A percentile compares a stretch with the other conserved stretches of the same genome.
Evolutionary conservation across 78 protist species (phyloP).

Genomic region (Polysphondylium violaceum): DNA sequence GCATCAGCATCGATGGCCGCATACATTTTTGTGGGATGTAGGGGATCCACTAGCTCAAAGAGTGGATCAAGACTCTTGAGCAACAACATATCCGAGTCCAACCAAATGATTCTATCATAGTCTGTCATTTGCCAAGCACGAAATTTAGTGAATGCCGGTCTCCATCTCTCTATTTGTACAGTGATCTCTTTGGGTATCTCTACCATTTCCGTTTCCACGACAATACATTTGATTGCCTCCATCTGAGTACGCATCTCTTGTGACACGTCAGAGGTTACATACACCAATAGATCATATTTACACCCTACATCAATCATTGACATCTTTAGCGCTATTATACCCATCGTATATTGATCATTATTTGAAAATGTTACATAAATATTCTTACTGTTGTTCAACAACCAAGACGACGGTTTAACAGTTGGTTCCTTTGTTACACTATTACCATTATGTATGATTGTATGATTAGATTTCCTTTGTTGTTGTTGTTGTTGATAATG

Average conservation of each 20-base stretch:
- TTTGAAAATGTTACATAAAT: constrained; percentile 55
- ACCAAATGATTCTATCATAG: constrained; percentile 48
- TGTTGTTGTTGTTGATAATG: no score
- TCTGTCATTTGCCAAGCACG: constrained; percentile 29
- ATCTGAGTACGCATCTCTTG: not conserved
- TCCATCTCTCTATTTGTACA: constrained; percentile 53
- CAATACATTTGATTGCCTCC: not conserved
- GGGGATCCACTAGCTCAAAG: constrained; percentile 1
- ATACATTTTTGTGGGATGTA: constrained; percentile 3
- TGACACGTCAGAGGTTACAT: constrained; percentile 6
- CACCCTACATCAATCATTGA: constrained; percentile 24
- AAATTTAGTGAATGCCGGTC: constrained; percentile 72
- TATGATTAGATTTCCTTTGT: no score
- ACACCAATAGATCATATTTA: constrained; percentile 12
- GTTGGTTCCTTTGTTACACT: not conserved
- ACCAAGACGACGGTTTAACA: no score
- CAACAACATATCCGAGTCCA: constrained; percentile 66
- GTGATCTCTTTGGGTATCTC: constrained; percentile 28
- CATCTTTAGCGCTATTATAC: constrained; percentile 38
- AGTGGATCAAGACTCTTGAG: constrained; percentile 34
- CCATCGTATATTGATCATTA: constrained; percentile 53
- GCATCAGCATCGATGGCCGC: constrained; percentile 70
- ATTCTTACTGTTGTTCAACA: no score
- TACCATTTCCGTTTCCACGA: constrained; percentile 9
- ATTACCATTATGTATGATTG: no score